Evolutionary conservation across 768 basidiomycete genomes (phyloP), one percentile per base, ranked within the genome.

Genomic region (Chalciporus chontae): DNA sequence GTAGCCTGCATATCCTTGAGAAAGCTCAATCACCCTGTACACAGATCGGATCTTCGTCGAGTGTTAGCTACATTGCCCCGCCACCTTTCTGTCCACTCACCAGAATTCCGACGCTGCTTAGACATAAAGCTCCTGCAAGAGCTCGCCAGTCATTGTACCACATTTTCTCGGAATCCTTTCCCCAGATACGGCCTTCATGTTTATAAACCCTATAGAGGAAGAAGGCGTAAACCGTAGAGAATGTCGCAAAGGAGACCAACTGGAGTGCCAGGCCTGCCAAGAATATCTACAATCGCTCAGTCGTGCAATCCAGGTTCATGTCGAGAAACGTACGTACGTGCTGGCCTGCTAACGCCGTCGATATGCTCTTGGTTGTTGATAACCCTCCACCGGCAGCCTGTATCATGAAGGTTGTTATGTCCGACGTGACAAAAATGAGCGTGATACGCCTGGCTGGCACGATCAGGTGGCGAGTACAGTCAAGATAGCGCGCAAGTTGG

Each of bases 401-500:
- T 39, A 85, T 76, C 5, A 83, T 58, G 69, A 89, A 87, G 1
- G 85, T 85, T 1, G 73, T 70, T 39, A 87, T 67, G 60, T 89
- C 86, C 9, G 79, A 81, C 1, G 73, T 69, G 40, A 89, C 71
- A 62, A 87, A 89, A 10, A 80, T 61, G 26, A 73, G 51, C 8
- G 83, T 83, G 52, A 87, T 76, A 17, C 69, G 69, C 17, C 67
- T 69, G 5, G 78, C 70, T 0, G 70, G 67, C 18, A 88, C 63
- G 23, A 80, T 58, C 19, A 87, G 68, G 56, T 79, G 74, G 41
- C 73, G 52, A 49, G 75, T 70, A 31, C 73, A 73, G 9, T 69
- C 57, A 6, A 87, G 65, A 53, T 77, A 71, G 19, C 64, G 69
- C 5, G 83, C 79, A 3, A 90, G 63, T 11, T 77, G 77, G 9